Conservation (phyloP, 805 yeast species). For the Lipomyces orientalis region DNA sequence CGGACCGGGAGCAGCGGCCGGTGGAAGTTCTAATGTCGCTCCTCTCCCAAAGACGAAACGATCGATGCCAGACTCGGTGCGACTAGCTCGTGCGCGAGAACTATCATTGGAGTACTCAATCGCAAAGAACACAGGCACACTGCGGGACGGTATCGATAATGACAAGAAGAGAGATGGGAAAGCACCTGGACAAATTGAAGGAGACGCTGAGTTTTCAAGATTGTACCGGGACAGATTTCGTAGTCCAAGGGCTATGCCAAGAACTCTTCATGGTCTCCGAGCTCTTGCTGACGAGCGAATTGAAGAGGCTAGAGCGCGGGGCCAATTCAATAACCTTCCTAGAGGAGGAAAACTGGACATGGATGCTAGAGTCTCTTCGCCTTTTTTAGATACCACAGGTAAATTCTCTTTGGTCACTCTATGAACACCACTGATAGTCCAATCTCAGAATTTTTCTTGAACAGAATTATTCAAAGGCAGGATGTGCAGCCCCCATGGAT, state of each 20-base stretch:
- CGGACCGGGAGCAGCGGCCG: conserved; percentile 37
- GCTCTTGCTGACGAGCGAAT: conserved; percentile 78
- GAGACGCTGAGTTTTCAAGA: conserved; percentile 57
- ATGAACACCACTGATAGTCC: neutral
- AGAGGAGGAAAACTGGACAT: conserved; percentile 66
- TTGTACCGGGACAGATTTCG: conserved; percentile 67
- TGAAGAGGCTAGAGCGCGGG: conserved; percentile 72
- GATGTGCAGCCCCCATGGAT: conserved; percentile 91
- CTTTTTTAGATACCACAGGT: conserved; percentile 62
- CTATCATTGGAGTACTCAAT: conserved; percentile 66
- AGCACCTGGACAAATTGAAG: conserved; percentile 49
- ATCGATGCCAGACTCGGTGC: conserved; percentile 40
- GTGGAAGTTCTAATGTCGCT: conserved; percentile 21
- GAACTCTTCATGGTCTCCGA: conserved; percentile 44
- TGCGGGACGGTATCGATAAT: conserved; percentile 35
- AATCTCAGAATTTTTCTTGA: conserved; percentile 67
- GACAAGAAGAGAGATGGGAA: neutral
- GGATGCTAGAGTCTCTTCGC: conserved; percentile 52
- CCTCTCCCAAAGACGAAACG: conserved; percentile 41
- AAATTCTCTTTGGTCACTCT: neutral
- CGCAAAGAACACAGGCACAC: conserved; percentile 48
- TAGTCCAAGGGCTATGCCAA: conserved; percentile 56
- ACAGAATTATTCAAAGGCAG: conserved; percentile 74
- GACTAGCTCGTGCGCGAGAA: conserved; percentile 68
- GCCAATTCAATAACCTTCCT: conserved; percentile 66